Percentiles rank a stretch among this genome's conserved stretches.
phyloP scores from a whole-genome alignment of 1,139 yeast genomes.

The Pichia sp. region DNA sequence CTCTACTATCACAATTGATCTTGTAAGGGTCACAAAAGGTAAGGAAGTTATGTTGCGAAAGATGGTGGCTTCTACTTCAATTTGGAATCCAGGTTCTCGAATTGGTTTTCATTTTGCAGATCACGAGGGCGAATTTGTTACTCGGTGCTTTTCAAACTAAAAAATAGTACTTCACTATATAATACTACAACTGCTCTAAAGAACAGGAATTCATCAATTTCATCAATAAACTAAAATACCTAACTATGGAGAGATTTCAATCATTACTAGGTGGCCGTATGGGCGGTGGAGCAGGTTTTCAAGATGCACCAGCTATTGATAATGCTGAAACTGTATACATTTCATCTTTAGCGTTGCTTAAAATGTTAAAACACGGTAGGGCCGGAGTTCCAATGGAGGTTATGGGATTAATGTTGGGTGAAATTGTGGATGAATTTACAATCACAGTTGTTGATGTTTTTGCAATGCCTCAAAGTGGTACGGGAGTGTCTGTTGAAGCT shows the following conservation, averaged over 20 bases:
- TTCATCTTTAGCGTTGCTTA: constrained; percentile 87
- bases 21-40: background rate
- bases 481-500: constrained; percentile 98
- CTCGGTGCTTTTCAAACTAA: no score
- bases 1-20: constrained; percentile 22
- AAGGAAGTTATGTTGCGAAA: background rate
- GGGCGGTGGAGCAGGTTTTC: constrained; percentile 24
- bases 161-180: background rate
- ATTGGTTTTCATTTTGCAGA: no score
- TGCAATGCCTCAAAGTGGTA: constrained; percentile 99
- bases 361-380: constrained; percentile 96
- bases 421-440: constrained; percentile 94
- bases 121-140: constrained; percentile 1
- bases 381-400: constrained; percentile 99
- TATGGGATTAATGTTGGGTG: constrained; percentile 99
- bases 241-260: constrained; percentile 20
- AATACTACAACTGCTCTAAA: no score
- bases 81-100: no score
- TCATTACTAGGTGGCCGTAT: constrained; percentile 27
- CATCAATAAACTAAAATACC: background rate
- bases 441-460: constrained; percentile 96
- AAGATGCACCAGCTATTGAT: constrained; percentile 79
- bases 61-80: no score
- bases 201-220: no score
- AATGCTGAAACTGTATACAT: constrained; percentile 95